These are phyloP conservation scores for Centaurea solstitialis DNA, from an alignment of 129 eudicot genomes.

Conservation along the genomic window DNA sequence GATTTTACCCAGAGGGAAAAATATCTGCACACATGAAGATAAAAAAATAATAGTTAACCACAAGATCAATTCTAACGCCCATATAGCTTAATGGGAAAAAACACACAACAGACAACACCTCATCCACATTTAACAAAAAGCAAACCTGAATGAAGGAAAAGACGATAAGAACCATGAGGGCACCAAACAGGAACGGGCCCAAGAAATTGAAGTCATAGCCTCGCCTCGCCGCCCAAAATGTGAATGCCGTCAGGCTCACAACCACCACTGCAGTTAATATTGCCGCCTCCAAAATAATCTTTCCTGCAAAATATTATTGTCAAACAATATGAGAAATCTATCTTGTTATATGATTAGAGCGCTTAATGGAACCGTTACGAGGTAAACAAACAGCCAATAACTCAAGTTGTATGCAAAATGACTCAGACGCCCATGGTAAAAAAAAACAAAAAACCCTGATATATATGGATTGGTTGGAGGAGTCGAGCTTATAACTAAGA, in stretches of 20 bases:
- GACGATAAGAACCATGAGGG: constrained; percentile 56
- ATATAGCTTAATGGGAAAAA: background rate
- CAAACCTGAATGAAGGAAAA: constrained; percentile 73
- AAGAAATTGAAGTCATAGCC: constrained; percentile 86
- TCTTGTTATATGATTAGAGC: background rate
- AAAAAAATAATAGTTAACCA: background rate
- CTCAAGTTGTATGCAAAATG: background rate
- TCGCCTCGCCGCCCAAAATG: constrained; percentile 85
- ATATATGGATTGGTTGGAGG: no score
- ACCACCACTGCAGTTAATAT: constrained; percentile 77
- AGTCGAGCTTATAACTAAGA: no score
- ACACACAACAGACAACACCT: background rate
- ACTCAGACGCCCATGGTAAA: background rate
- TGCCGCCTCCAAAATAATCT: constrained; percentile 67
- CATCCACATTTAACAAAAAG: background rate
- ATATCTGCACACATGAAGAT: constrained; percentile 37
- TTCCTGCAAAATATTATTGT: constrained; percentile 43
- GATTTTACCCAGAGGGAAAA: constrained; percentile 60
- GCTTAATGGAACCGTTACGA: no score
- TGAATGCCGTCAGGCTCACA: constrained; percentile 68
- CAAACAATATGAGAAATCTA: background rate
- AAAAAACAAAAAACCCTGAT: no score
- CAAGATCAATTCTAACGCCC: background rate
- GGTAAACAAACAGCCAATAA: no score
- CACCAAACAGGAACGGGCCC: constrained; percentile 81